Conservation (phyloP, 169 alveolate genomes). For the Eimeria praecox region DNA sequence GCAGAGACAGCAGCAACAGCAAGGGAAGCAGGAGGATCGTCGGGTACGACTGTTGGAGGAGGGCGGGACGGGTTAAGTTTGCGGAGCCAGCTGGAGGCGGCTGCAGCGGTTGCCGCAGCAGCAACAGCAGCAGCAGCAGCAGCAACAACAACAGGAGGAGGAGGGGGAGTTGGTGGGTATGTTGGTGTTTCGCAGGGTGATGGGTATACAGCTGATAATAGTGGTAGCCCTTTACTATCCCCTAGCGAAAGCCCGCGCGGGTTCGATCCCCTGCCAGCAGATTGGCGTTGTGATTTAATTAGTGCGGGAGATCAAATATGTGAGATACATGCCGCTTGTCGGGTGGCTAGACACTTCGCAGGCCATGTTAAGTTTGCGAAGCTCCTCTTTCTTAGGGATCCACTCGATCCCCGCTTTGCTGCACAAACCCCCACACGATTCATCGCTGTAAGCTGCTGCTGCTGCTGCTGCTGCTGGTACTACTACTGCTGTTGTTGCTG, state of each 20-base stretch:
- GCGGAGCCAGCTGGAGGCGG: constrained; percentile 53
- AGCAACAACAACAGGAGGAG: neutral
- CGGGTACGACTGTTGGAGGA: neutral
- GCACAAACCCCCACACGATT: constrained; percentile 57
- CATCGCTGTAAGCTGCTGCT: neutral
- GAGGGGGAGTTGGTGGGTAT: neutral
- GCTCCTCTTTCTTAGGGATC: constrained; percentile 52
- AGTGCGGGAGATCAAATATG: constrained; percentile 87
- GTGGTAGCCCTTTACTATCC: neutral
- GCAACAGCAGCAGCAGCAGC: neutral
- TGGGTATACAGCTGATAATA: too few species aligned
- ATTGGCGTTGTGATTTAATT: constrained; percentile 78
- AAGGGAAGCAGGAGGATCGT: neutral
- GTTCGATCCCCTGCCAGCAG: constrained; percentile 24
- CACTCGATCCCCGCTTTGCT: constrained; percentile 40
- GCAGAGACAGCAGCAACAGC: neutral
- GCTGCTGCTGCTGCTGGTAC: neutral
- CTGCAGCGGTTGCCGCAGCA: neutral
- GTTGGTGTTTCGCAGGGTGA: neutral
- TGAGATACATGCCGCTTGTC: constrained; percentile 86
- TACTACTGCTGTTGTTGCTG: neutral
- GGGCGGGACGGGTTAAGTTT: neutral
- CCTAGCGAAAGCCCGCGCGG: constrained; percentile 53
- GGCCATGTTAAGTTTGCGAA: constrained; percentile 54
- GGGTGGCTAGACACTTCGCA: constrained; percentile 64